Evolutionary conservation across 345 rosid genomes (phyloP), one percentile per base, ranked within the genome.

Genomic region (Salix brachista): DNA sequence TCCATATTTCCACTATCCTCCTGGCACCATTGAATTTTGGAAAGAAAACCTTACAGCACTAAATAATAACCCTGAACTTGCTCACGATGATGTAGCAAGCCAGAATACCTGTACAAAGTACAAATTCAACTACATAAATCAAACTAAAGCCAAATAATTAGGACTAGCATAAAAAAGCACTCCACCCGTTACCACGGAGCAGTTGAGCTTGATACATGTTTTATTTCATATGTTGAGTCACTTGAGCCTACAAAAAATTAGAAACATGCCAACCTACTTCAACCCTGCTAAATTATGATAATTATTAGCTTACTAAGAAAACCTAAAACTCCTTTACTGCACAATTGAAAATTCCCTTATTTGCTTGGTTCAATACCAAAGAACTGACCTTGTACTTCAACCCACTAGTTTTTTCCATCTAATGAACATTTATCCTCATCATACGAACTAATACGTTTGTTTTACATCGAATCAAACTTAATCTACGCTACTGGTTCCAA

Each of bases 1-100:
- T 79, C 81, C 91, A 91, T 89, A 67, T 78, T 79, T 86, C 85
- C 66, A 67, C 88, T 86, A 84, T 70, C 87, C 88, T 69, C 50
- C 73, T 36, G 80, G 87, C 81, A 84, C 82, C 88, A 93, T 82
- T 75, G 82, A 92, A 81, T 82, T 83, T 74, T 76, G 80, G 67
- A 79, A 78, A 74, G 72, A 68, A 79, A 82, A 78, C 71, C 71
- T 75, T 37, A 80, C 8, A n/a, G 65, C 75, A 71, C 82, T 76
- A 75, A 66, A 78, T 65, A 70, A 72, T 12, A 60, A 65, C 66
- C 64, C 69, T 60, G 69, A 41, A 65, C 56, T 61, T 72, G 46
- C 71, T 75, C 71, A 73, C 21, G 60, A 73, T 62, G 76, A 66
- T 69, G 80, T 56, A 50, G 41, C 74, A 58, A 39, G 62, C 44